Evolutionary conservation across 495 filamentous ascomycete genomes (phyloP).

Genomic region (Penicillium crystallinum): DNA sequence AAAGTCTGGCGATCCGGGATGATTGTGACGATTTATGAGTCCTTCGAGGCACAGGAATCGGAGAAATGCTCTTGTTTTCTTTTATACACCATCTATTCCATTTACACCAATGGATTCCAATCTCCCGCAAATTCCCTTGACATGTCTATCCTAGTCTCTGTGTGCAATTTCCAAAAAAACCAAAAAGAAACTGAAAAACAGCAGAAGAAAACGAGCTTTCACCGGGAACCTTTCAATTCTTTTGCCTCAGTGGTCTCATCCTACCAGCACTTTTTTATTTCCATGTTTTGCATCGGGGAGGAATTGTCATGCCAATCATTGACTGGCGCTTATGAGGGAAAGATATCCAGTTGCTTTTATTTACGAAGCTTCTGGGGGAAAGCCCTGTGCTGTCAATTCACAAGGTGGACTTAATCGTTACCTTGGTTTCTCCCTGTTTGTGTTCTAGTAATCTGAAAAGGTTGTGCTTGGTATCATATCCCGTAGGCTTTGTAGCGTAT

Average conservation of each 20-base stretch:
- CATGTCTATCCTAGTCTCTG: constrained; percentile 47
- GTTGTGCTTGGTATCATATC: constrained; percentile 29
- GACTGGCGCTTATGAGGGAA: constrained; percentile 92
- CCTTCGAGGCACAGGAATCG: constrained; percentile 6
- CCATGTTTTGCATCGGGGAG: constrained; percentile 35
- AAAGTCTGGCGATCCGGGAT: constrained; percentile 27
- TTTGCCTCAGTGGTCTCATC: constrained; percentile 26
- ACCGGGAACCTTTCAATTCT: constrained; percentile 28
- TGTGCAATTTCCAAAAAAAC: constrained; percentile 34
- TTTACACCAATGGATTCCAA: constrained; percentile 19
- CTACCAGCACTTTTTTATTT: constrained; percentile 25
- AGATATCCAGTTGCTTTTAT: constrained; percentile 65
- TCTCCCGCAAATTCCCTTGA: constrained; percentile 35
- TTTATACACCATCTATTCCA: constrained; percentile 21
- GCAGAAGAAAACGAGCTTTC: constrained; percentile 35
- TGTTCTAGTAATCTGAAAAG: constrained; percentile 40
- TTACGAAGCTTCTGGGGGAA: constrained; percentile 65
- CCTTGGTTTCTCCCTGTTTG: constrained; percentile 49
- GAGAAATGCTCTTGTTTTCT: constrained; percentile 27
- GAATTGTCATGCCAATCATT: constrained; percentile 49
- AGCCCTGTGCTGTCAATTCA: constrained; percentile 77
- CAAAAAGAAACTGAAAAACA: constrained; percentile 38
- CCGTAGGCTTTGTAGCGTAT: constrained; percentile 4
- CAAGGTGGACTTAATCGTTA: constrained; percentile 60
- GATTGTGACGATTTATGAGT: constrained; percentile 18